phyloP scores from a whole-genome alignment of 306 rosid genomes.

The Fragaria ananassa region DNA sequence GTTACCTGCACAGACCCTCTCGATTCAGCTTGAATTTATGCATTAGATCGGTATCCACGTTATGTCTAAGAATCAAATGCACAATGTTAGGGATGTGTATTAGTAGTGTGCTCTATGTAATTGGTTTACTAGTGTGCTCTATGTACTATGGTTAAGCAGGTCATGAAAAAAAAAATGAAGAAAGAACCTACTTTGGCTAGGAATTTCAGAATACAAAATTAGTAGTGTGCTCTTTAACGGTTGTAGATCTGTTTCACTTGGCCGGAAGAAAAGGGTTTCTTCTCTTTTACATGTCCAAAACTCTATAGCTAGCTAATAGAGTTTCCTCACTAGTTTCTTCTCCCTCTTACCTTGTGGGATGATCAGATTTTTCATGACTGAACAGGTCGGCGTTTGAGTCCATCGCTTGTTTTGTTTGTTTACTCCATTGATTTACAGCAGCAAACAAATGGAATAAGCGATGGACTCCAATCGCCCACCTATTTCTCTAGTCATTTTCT shows the following conservation, averaged over 20 bases:
- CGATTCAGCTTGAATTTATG: constrained; percentile 19
- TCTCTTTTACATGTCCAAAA: neutral
- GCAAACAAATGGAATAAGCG: neutral
- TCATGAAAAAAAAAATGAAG: too few species aligned
- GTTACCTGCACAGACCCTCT: constrained; percentile 1
- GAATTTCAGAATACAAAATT: too few species aligned
- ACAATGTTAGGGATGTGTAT: too few species aligned
- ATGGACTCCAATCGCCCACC: neutral
- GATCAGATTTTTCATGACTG: neutral
- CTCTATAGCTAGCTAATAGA: too few species aligned
- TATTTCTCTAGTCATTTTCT: too few species aligned
- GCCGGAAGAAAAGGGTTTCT: neutral
- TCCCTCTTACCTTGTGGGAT: too few species aligned
- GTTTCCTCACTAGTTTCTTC: too few species aligned
- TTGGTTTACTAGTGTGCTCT: too few species aligned
- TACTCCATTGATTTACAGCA: neutral
- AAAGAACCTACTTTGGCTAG: too few species aligned
- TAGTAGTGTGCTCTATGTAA: too few species aligned
- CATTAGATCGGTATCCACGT: neutral
- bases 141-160: too few species aligned
- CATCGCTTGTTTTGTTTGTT: neutral
- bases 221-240: too few species aligned
- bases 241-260: neutral
- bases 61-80: neutral
- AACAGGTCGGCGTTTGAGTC: neutral